phyloP scores from a whole-genome alignment of 2,329 filamentous ascomycete genomes.

The Hypoxylon sp. region DNA sequence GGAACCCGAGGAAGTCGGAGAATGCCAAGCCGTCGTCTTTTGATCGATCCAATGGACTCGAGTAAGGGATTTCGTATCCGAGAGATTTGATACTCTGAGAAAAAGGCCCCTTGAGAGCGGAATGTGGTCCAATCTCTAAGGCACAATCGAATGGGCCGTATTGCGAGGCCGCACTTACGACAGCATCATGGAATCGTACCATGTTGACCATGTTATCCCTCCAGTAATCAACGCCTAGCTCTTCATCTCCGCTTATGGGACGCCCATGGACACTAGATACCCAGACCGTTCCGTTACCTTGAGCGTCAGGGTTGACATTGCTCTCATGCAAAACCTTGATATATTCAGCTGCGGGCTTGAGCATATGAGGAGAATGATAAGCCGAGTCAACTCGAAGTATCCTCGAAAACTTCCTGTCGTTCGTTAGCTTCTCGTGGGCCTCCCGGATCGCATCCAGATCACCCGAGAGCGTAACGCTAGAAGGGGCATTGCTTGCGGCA shows the following conservation, averaged over 20 bases:
- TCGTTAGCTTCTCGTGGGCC: conserved; percentile 42
- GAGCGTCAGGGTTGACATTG: conserved; percentile 47
- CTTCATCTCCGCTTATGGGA: conserved; percentile 33
- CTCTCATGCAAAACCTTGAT: conserved; percentile 51
- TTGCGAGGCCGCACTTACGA: conserved; percentile 43
- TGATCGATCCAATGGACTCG: conserved; percentile 43
- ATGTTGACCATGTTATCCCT: conserved; percentile 58
- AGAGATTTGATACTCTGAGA: conserved; percentile 45
- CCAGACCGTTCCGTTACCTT: conserved; percentile 54
- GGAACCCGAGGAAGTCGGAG: conserved; percentile 49
- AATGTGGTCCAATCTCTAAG: conserved; percentile 53
- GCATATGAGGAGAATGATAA: conserved; percentile 67
- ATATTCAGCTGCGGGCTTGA: conserved; percentile 55
- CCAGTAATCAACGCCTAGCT: conserved; percentile 57
- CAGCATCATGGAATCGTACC: conserved; percentile 60
- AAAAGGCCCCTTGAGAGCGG: conserved; percentile 50
- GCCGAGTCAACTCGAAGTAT: conserved; percentile 61
- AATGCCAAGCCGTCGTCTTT: conserved; percentile 48
- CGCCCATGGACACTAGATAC: conserved; percentile 59
- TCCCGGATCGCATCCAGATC: conserved; percentile 46
- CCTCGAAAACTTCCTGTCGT: conserved; percentile 53
- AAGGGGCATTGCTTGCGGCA: conserved; percentile 52
- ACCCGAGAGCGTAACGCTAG: conserved; percentile 52
- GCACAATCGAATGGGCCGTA: conserved; percentile 49
- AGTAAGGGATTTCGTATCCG: conserved; percentile 45